Percentiles rank a stretch among this genome's conserved stretches.
Evolutionary conservation across 305 asterid genomes (phyloP).

Genomic region (Rubia balearica): DNA sequence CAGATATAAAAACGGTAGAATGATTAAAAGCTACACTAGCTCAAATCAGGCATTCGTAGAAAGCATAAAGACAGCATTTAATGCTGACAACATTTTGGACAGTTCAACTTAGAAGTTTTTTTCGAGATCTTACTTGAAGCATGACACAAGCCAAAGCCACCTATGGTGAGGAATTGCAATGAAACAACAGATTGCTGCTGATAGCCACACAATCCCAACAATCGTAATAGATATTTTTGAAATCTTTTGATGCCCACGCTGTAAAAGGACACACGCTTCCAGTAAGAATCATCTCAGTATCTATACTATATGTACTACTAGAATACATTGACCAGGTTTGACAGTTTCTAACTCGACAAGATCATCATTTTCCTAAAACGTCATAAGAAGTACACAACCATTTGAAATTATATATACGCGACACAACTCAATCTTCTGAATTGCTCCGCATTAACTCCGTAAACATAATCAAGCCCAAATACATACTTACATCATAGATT

Average conservation of each 20-base stretch:
- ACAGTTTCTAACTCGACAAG: neutral
- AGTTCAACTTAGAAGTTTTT: constrained; percentile 12
- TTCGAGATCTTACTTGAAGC: constrained; percentile 61
- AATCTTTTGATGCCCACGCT: constrained; percentile 79
- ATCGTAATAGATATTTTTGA: constrained; percentile 43
- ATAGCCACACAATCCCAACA: constrained; percentile 51
- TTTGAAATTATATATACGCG: no score
- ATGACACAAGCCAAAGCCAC: constrained; percentile 81
- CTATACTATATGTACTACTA: no score
- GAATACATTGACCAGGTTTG: neutral
- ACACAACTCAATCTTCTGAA: no score
- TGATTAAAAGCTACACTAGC: neutral
- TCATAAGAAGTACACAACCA: no score
- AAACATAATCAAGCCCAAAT: neutral
- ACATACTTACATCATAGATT: constrained; percentile 61
- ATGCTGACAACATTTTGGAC: neutral
- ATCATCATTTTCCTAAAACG: no score
- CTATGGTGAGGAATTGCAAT: constrained; percentile 57
- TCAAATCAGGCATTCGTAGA: constrained; percentile 6
- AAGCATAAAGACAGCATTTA: neutral
- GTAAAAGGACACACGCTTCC: constrained; percentile 15
- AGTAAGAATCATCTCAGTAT: neutral
- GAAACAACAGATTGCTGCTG: constrained; percentile 61
- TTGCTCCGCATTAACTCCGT: neutral
- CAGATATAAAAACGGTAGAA: constrained; percentile 16